These are phyloP conservation scores for Leccinum ochraceum DNA, from an alignment of 768 basidiomycete genomes.

Conservation along the genomic window DNA sequence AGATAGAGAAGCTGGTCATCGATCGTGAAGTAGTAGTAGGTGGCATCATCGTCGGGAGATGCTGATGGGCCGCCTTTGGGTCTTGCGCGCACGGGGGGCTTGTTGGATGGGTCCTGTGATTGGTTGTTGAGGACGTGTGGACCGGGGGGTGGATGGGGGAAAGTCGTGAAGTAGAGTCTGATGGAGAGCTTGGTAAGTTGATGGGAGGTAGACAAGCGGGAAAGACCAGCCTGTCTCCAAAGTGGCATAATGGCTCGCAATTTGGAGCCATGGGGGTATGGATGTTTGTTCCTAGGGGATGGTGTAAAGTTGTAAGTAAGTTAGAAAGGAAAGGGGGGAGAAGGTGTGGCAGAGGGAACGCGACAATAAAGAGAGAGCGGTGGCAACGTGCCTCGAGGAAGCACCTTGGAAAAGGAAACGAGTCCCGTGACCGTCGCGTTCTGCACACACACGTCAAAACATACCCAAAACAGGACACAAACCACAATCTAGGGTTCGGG, in stretches of 20 bases:
- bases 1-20: slow-evolving; percentile 92
- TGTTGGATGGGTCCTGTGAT: slow-evolving; percentile 49
- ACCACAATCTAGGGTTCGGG: slow-evolving; percentile 26
- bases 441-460: slow-evolving; percentile 26
- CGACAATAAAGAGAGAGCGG: slow-evolving; percentile 23
- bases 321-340: slow-evolving; percentile 5
- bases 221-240: slow-evolving; percentile 66
- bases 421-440: slow-evolving; percentile 40
- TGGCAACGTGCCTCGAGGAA: slow-evolving; percentile 33
- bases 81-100: slow-evolving; percentile 63
- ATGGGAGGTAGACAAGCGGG: slow-evolving; percentile 9
- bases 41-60: slow-evolving; percentile 71
- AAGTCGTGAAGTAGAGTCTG: slow-evolving; percentile 90
- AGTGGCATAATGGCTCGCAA: slow-evolving; percentile 80
- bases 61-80: slow-evolving; percentile 59
- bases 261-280: slow-evolving; percentile 39
- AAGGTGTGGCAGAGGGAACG: slow-evolving; percentile 16
- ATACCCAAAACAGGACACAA: slow-evolving; percentile 12
- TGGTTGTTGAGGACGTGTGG: slow-evolving; percentile 65
- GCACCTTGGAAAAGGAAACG: slow-evolving; percentile 34
- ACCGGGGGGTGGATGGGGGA: slow-evolving; percentile 70
- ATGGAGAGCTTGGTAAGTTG: slow-evolving; percentile 4
- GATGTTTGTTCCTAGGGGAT: background rate
- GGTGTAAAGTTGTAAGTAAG: slow-evolving; percentile 9
- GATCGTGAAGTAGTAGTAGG: slow-evolving; percentile 90